Percentiles rank a stretch among this genome's conserved stretches.
Evolutionary conservation across 176 grass and related monocot genomes (phyloP).

Genomic region (barley (Hordeum vulgare)): MorexV3_pseudomolecules_assembly NC_058523.1:193359407-193359906

Average conservation of each 20-base stretch:
- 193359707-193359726: slow-evolving; percentile 6
- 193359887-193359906: slow-evolving; percentile 10
- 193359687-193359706: slow-evolving; percentile 9
- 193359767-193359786: slow-evolving; percentile 20
- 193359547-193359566: neutral
- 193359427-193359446: neutral
- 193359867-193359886: neutral
- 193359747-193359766: neutral
- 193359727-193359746: neutral
- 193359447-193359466: neutral
- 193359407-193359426: neutral
- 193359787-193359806: slow-evolving; percentile 19
- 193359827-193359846: neutral
- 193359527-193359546: neutral
- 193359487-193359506: neutral
- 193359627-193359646: neutral
- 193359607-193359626: slow-evolving; percentile 6
- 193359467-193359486: neutral
- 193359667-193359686: slow-evolving; percentile 4
- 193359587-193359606: slow-evolving; percentile 1
- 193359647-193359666: slow-evolving; percentile 22
- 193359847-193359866: neutral
- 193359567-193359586: neutral
- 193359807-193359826: slow-evolving; percentile 9
- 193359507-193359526: slow-evolving; percentile 16